Percentiles rank a stretch among this genome's conserved stretches.
These are phyloP conservation scores for Gossypium laxum DNA, from an alignment of 441 rosid genomes.

Conservation along the genomic window DNA sequence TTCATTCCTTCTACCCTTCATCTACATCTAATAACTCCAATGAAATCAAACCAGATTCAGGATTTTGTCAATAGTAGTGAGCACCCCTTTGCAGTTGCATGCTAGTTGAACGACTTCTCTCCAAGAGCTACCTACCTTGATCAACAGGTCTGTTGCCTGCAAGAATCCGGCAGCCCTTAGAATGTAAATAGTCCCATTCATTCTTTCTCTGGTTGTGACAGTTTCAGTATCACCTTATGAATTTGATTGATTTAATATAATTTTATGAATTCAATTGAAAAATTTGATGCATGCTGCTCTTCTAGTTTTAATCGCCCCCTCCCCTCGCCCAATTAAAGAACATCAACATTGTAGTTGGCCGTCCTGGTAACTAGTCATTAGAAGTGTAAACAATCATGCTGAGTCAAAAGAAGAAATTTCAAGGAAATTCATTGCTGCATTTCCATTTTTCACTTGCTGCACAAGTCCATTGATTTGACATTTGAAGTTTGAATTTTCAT, in stretches of 20 bases:
- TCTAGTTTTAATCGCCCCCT: neutral
- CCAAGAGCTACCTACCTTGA: neutral
- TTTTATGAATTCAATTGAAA: neutral
- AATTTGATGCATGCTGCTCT: neutral
- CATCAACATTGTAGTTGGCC: neutral
- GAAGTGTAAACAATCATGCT: neutral
- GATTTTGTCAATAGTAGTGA: neutral
- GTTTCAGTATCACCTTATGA: neutral
- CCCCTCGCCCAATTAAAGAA: neutral
- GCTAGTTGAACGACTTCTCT: neutral
- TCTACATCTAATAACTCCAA: constrained; percentile 16
- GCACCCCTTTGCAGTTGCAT: neutral
- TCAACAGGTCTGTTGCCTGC: neutral
- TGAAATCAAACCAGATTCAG: constrained; percentile 11
- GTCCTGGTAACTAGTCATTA: neutral
- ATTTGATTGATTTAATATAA: neutral
- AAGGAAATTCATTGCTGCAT: neutral
- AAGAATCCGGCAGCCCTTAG: neutral
- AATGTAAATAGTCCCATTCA: neutral
- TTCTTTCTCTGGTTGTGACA: neutral
- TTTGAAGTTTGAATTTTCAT: neutral
- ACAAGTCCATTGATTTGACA: neutral
- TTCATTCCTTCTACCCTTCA: constrained; percentile 16
- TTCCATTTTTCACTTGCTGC: neutral
- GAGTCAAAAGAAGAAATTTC: neutral